Conservation (phyloP, 1,284 basidiomycete species). For the Sanghuangporus weigelae region DNA sequence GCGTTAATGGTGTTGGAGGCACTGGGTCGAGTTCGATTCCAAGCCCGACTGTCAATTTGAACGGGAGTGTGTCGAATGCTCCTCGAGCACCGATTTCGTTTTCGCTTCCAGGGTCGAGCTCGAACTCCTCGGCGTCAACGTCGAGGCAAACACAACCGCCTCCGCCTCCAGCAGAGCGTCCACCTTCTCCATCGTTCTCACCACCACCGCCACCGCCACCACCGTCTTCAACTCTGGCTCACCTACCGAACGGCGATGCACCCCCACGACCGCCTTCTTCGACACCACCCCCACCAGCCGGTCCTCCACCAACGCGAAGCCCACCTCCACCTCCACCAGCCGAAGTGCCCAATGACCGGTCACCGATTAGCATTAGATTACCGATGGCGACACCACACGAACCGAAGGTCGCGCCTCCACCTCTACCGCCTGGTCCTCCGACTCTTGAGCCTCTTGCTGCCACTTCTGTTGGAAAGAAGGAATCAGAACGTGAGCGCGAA, state of each 20-base stretch:
- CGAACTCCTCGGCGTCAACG: constrained; percentile 21
- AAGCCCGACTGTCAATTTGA: not conserved
- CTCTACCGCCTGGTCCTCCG: constrained; percentile 22
- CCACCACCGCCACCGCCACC: constrained; percentile 17
- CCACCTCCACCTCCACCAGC: constrained; percentile 9
- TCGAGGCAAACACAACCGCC: constrained; percentile 20
- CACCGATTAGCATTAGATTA: constrained; percentile 9
- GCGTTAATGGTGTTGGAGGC: not conserved
- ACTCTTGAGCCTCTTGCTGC: constrained; percentile 23
- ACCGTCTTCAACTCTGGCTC: constrained; percentile 16
- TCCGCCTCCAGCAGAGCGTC: constrained; percentile 11
- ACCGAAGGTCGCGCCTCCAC: constrained; percentile 15
- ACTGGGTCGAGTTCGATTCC: not conserved
- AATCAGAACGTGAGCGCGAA: not conserved
- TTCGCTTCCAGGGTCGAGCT: constrained; percentile 18
- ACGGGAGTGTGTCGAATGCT: not conserved
- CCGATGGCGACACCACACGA: constrained; percentile 11
- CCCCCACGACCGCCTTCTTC: constrained; percentile 1
- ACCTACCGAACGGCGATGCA: constrained; percentile 5
- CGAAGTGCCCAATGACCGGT: not conserved
- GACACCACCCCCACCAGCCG: constrained; percentile 21
- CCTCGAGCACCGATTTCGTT: constrained; percentile 21
- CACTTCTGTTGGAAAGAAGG: not conserved
- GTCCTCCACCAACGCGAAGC: constrained; percentile 14
- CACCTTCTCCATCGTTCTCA: constrained; percentile 6